These are phyloP conservation scores for Phytophthora quininea DNA, from an alignment of 352 stramenopile species.

Conservation along the genomic window DNA sequence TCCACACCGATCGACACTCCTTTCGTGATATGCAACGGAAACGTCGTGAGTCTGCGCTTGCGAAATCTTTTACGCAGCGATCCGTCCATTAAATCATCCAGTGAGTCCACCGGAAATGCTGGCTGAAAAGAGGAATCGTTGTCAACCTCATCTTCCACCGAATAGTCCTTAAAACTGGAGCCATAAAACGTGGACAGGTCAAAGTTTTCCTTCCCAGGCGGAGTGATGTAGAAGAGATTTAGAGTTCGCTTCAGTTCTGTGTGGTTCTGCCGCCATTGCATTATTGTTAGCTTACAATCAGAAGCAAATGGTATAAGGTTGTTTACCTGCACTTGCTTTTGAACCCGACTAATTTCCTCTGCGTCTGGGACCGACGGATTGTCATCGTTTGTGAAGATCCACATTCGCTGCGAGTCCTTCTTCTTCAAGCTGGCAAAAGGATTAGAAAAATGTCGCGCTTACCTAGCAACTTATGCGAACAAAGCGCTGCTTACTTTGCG, in stretches of 20 bases:
- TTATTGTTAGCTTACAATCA: too few species aligned
- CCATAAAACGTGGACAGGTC: slow-evolving; percentile 66
- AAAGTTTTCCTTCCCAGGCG: slow-evolving; percentile 57
- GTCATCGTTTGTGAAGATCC: slow-evolving; percentile 89
- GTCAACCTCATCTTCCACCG: slow-evolving; percentile 24
- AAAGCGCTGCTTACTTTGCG: slow-evolving; percentile 57
- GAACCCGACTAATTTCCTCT: slow-evolving; percentile 65
- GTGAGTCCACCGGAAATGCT: slow-evolving; percentile 72
- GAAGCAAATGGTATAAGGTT: not conserved
- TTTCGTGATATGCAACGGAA: slow-evolving; percentile 73
- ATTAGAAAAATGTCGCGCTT: slow-evolving; percentile 7
- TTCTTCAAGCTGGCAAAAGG: slow-evolving; percentile 70
- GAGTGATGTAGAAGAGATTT: slow-evolving; percentile 82
- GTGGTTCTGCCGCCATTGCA: slow-evolving; percentile 55
- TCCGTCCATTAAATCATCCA: slow-evolving; percentile 80
- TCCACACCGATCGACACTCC: slow-evolving; percentile 81
- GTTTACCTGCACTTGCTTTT: slow-evolving; percentile 77
- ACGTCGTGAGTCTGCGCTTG: slow-evolving; percentile 74
- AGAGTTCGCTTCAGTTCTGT: slow-evolving; percentile 75
- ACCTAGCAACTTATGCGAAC: not conserved
- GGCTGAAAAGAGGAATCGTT: slow-evolving; percentile 53
- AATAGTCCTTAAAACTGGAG: slow-evolving; percentile 74
- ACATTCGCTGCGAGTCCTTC: slow-evolving; percentile 85
- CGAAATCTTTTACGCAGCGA: slow-evolving; percentile 83
- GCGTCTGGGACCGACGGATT: slow-evolving; percentile 45